These are phyloP conservation scores for Coemansia erecta DNA, from an alignment of 192 early-diverging fungal genomes.

Conservation along the genomic window DNA sequence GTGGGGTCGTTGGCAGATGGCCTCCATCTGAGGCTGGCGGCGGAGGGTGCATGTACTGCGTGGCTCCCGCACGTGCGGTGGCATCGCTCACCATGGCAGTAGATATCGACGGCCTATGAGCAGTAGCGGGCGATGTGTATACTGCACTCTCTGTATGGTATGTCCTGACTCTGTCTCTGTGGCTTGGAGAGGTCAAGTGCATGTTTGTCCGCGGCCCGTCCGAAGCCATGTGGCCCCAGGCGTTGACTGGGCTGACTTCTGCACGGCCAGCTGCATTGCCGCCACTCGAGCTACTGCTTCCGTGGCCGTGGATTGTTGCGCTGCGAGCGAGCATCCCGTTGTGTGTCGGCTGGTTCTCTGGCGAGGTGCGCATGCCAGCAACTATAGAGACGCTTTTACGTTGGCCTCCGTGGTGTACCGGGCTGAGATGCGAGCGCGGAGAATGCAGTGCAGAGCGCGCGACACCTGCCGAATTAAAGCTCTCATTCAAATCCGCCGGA, in stretches of 20 bases:
- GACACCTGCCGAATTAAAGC: neutral
- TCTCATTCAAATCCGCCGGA: neutral
- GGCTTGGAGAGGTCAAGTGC: constrained; percentile 14
- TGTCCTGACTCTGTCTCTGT: constrained; percentile 15
- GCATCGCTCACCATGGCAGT: constrained; percentile 24
- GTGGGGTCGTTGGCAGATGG: constrained; percentile 7
- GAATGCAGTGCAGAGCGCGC: constrained; percentile 4
- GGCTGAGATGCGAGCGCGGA: constrained; percentile 5
- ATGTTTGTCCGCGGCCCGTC: constrained; percentile 1
- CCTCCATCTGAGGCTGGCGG: constrained; percentile 3
- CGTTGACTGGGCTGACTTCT: constrained; percentile 25
- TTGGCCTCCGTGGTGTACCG: neutral
- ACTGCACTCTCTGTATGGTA: constrained; percentile 15
- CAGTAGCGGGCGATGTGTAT: constrained; percentile 32
- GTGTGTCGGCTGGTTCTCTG: constrained; percentile 1
- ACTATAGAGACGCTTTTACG: constrained; percentile 8
- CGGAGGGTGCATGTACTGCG: constrained; percentile 1
- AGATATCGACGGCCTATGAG: constrained; percentile 38
- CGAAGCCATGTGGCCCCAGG: constrained; percentile 28
- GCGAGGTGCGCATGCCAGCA: neutral
- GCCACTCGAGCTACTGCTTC: constrained; percentile 14
- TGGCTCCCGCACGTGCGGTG: constrained; percentile 2
- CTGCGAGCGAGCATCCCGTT: neutral
- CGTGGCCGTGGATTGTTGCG: constrained; percentile 6
- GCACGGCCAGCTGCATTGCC: constrained; percentile 20